Conservation (phyloP, 495 filamentous ascomycete genomes). For the Tuber magnatum region DNA sequence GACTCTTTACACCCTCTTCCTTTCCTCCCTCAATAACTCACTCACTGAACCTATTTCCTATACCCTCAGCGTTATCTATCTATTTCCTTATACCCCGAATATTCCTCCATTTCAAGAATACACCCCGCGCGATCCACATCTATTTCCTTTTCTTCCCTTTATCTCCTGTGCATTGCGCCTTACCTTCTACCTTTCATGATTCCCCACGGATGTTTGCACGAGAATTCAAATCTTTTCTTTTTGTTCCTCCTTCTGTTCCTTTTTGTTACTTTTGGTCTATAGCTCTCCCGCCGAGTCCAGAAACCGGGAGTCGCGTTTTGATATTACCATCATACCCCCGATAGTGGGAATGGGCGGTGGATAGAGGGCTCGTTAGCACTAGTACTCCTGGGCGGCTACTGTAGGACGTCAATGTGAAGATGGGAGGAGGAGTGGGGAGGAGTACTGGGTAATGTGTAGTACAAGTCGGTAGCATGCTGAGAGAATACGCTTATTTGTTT, state of each 20-base stretch:
- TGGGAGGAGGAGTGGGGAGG: background rate
- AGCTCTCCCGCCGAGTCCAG: background rate
- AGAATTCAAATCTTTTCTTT: background rate
- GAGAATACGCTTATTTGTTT: background rate
- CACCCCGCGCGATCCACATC: background rate
- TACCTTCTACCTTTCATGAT: background rate
- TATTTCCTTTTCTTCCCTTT: background rate
- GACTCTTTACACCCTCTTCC: slow-evolving; percentile 23
- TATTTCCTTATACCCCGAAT: slow-evolving; percentile 8
- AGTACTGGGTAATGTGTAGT: slow-evolving; percentile 1
- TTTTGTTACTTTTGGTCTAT: background rate
- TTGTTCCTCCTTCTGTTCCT: background rate
- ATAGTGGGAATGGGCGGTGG: background rate
- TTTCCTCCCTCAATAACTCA: slow-evolving; percentile 1
- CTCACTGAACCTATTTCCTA: slow-evolving; percentile 7
- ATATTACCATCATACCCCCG: background rate
- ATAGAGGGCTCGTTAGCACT: background rate
- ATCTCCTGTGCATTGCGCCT: background rate
- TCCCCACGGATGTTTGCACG: background rate
- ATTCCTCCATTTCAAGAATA: background rate
- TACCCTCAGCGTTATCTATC: slow-evolving; percentile 10
- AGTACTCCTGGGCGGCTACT: background rate
- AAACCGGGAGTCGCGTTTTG: background rate
- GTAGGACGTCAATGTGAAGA: background rate
- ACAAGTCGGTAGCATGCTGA: slow-evolving; percentile 1